phyloP scores from a whole-genome alignment of 352 stramenopile genomes.

The Elongisporangium anandrum region DNA sequence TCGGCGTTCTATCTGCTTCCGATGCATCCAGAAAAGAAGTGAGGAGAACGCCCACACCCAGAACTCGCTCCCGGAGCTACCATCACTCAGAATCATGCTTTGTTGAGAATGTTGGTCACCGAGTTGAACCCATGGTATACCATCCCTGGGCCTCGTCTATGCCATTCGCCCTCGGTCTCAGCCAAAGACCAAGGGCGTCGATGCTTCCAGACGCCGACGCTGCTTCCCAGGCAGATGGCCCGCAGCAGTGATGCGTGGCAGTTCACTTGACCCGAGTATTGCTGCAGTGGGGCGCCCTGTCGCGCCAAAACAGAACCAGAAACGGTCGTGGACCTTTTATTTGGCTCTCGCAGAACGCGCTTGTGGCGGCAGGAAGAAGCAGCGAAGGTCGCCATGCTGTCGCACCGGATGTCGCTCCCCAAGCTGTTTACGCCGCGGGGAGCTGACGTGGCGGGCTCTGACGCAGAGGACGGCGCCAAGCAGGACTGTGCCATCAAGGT shows the following conservation, averaged over 20 bases:
- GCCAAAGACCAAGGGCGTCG: neutral
- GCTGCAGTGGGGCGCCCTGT: neutral
- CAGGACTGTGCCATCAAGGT: slow-evolving; percentile 63
- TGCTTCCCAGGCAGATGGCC: neutral
- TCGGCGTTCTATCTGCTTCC: neutral
- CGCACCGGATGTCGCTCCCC: slow-evolving; percentile 13
- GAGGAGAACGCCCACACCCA: neutral
- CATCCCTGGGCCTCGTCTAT: neutral
- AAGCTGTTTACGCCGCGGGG: slow-evolving; percentile 10
- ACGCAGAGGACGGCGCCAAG: slow-evolving; percentile 11
- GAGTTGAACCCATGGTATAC: neutral
- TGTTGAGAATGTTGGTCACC: neutral
- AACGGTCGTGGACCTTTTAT: neutral
- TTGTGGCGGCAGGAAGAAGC: neutral
- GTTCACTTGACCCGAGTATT: neutral
- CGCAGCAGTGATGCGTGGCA: neutral
- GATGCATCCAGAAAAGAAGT: neutral
- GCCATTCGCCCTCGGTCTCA: neutral
- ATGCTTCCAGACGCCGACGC: neutral
- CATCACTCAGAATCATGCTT: neutral
- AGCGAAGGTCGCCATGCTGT: neutral
- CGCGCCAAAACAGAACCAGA: slow-evolving; percentile 4
- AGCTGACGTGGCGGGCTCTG: neutral
- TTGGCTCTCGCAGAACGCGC: neutral
- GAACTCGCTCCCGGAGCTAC: neutral